Percentiles rank a stretch among this genome's conserved stretches.
Evolutionary conservation across 1,284 basidiomycete species (phyloP).

Genomic region (Phaffia rhodozyma): DNA sequence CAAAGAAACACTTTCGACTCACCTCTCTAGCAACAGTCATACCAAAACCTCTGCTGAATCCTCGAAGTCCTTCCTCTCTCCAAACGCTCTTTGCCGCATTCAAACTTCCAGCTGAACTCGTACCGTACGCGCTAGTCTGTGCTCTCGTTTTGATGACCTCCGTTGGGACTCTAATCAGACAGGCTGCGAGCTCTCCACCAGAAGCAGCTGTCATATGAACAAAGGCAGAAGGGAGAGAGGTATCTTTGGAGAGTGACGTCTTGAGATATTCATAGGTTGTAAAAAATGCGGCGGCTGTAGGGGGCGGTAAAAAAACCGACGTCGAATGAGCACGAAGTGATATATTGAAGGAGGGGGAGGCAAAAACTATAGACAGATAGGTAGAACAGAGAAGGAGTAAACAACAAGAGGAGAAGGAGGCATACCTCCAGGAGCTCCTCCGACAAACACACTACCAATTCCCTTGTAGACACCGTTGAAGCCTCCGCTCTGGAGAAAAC

Average conservation of each 20-base stretch:
- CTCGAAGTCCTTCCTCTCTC: constrained; percentile 48
- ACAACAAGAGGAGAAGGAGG: neutral
- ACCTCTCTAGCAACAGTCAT: constrained; percentile 68
- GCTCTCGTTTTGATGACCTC: constrained; percentile 83
- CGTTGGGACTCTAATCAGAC: constrained; percentile 83
- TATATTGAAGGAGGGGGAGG: neutral
- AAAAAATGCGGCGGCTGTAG: constrained; percentile 82
- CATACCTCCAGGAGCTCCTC: constrained; percentile 88
- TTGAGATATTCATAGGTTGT: constrained; percentile 88
- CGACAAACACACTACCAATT: constrained; percentile 86
- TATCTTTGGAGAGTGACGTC: constrained; percentile 28
- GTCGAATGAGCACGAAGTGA: neutral
- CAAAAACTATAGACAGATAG: neutral
- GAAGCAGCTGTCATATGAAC: constrained; percentile 35
- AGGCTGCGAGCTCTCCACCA: constrained; percentile 56
- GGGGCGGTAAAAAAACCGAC: neutral
- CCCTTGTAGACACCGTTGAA: constrained; percentile 90
- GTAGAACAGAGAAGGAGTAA: neutral
- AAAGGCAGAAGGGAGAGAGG: constrained; percentile 21
- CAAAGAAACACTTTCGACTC: constrained; percentile 21
- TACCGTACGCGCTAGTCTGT: constrained; percentile 57
- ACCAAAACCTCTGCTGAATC: constrained; percentile 68
- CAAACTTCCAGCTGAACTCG: constrained; percentile 29
- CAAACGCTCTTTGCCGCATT: constrained; percentile 41
- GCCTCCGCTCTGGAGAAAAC: constrained; percentile 75